A percentile compares a stretch with the other conserved stretches of the same genome.
These are phyloP conservation scores for Bryopsis sp. DNA, from an alignment of 139 green algal genomes.

Conservation along the genomic window DNA sequence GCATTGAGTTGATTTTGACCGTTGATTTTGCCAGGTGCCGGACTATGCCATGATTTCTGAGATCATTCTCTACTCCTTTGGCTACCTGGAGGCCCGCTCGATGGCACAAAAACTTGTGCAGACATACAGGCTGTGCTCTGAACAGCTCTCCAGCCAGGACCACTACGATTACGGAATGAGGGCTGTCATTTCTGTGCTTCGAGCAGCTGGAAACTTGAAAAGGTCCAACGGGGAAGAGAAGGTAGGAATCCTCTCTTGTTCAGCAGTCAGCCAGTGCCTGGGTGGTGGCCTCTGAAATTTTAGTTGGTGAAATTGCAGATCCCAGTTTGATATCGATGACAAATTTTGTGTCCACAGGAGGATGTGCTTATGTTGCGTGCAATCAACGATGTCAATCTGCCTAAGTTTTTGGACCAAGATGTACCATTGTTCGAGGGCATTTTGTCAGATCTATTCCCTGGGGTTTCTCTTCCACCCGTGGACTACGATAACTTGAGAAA, in stretches of 20 bases:
- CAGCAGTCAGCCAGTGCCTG: too few relatives aligned
- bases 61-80: conserved; percentile 82
- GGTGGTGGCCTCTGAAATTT: too few relatives aligned
- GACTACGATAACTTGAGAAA: conserved; percentile 45
- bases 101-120: conserved; percentile 81
- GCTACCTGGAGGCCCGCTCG: conserved; percentile 62
- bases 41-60: conserved; percentile 81
- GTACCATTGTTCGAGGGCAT: conserved; percentile 75
- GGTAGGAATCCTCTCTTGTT: too few relatives aligned
- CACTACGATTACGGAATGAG: conserved; percentile 76
- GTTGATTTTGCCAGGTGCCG: too few relatives aligned
- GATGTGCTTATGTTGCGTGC: conserved; percentile 74
- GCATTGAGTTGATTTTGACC: too few relatives aligned
- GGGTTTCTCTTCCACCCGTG: conserved; percentile 54
- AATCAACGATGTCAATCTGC: conserved; percentile 76
- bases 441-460: conserved; percentile 77
- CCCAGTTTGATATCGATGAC: too few relatives aligned
- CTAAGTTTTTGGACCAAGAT: conserved; percentile 76
- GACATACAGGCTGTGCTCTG: conserved; percentile 74
- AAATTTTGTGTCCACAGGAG: conserved; percentile 37
- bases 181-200: conserved; percentile 67
- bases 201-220: conserved; percentile 66
- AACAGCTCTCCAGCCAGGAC: conserved; percentile 83
- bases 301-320: too few relatives aligned
- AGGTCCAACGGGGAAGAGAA: conserved; percentile 66